Percentiles rank a stretch among this genome's conserved stretches.
phyloP scores from a whole-genome alignment of 345 rosid genomes.

The Brassica cretica region DNA sequence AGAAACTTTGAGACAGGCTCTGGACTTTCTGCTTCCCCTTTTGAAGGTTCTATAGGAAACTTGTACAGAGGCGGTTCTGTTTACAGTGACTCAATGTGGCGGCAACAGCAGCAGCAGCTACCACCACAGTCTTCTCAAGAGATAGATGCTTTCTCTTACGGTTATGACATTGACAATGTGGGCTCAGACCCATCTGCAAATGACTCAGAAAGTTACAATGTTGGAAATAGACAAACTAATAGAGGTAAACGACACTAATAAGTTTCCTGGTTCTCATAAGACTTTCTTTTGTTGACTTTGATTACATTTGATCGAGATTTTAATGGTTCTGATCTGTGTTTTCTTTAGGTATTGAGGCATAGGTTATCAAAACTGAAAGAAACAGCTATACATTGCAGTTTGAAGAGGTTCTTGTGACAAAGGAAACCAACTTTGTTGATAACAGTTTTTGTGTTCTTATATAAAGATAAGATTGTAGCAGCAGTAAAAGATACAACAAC shows the following conservation, averaged over 20 bases:
- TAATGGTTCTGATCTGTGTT: slow-evolving; percentile 1
- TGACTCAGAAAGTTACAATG: slow-evolving; percentile 61
- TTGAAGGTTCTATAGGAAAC: slow-evolving; percentile 66
- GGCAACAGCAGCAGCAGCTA: slow-evolving; percentile 48
- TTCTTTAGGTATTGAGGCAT: slow-evolving; percentile 37
- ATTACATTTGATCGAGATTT: neutral
- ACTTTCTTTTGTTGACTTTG: neutral
- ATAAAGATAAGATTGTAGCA: slow-evolving; percentile 30
- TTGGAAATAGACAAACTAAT: slow-evolving; percentile 29
- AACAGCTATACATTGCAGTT: slow-evolving; percentile 14
- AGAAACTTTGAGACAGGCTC: slow-evolving; percentile 50
- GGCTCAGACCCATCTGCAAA: slow-evolving; percentile 57
- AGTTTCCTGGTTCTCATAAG: neutral
- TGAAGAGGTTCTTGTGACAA: slow-evolving; percentile 29
- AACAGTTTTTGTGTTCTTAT: slow-evolving; percentile 17
- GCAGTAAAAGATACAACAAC: slow-evolving; percentile 27
- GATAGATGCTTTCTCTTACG: slow-evolving; percentile 55
- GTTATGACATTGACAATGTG: slow-evolving; percentile 63
- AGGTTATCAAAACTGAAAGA: slow-evolving; percentile 33
- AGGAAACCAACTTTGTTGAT: slow-evolving; percentile 21
- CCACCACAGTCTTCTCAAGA: slow-evolving; percentile 55
- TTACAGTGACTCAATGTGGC: slow-evolving; percentile 71
- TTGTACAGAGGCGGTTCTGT: slow-evolving; percentile 58
- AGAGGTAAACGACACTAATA: slow-evolving; percentile 57
- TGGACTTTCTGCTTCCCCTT: slow-evolving; percentile 44